Evolutionary conservation across 805 yeast species (phyloP).

Genomic region (Lachancea mirantina): DNA sequence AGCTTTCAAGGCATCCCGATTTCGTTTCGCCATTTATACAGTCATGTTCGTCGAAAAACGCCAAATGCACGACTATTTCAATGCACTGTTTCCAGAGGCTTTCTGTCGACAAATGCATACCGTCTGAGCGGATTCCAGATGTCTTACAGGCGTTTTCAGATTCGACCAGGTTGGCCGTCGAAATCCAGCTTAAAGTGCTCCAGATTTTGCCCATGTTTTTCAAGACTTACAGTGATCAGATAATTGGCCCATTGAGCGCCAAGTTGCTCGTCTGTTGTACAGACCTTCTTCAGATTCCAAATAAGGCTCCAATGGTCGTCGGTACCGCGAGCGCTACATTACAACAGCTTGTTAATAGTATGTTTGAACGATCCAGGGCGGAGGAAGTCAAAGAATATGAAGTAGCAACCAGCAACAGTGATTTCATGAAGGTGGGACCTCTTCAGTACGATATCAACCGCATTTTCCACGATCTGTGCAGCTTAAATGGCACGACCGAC

Average conservation of each 20-base stretch:
- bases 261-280: constrained; percentile 64
- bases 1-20: constrained; percentile 40
- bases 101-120: constrained; percentile 47
- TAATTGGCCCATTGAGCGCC: constrained; percentile 50
- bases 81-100: constrained; percentile 64
- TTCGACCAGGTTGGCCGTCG: constrained; percentile 68
- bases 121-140: constrained; percentile 43
- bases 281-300: constrained; percentile 52
- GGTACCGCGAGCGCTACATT: constrained; percentile 92
- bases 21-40: constrained; percentile 63
- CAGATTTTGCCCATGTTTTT: constrained; percentile 75
- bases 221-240: constrained; percentile 50
- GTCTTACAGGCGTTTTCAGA: constrained; percentile 64
- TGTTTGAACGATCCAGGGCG: constrained; percentile 56
- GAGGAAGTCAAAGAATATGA: constrained; percentile 19
- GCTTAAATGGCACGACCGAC: constrained; percentile 44
- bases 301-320: constrained; percentile 66
- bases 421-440: constrained; percentile 38
- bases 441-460: constrained; percentile 63
- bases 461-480: constrained; percentile 67
- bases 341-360: constrained; percentile 71
- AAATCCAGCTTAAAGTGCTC: constrained; percentile 76
- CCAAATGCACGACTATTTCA: constrained; percentile 64
- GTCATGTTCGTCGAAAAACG: constrained; percentile 68
- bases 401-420: constrained; percentile 42